These are phyloP conservation scores for Rhodomyrtus tomentosa DNA, from an alignment of 345 rosid species.

Conservation along the genomic window DNA sequence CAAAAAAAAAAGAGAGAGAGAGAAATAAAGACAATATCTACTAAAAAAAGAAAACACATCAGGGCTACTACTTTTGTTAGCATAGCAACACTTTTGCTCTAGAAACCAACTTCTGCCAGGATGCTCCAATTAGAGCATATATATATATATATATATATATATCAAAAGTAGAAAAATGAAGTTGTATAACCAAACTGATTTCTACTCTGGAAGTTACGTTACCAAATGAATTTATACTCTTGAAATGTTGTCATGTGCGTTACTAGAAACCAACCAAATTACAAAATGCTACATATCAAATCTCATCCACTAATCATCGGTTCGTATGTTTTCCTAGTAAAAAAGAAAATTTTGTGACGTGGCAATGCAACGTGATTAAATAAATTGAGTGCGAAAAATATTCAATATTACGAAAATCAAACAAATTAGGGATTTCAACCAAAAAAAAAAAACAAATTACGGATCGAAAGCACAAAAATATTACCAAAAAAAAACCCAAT, in stretches of 20 bases:
- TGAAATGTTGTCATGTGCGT: neutral
- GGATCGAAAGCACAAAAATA: neutral
- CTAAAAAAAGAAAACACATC: too few species aligned
- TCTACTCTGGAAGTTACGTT: too few species aligned
- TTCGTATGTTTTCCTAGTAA: neutral
- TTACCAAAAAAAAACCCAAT: neutral
- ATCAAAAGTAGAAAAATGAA: too few species aligned
- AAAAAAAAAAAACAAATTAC: too few species aligned
- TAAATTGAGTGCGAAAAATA: neutral
- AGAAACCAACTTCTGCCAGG: too few species aligned
- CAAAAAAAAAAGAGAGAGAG: neutral
- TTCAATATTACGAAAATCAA: neutral
- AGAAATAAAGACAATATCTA: fast-evolving
- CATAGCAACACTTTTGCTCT: too few species aligned
- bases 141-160: too few species aligned
- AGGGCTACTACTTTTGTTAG: too few species aligned
- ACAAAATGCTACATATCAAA: neutral
- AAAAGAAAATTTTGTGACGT: fast-evolving
- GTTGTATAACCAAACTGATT: too few species aligned
- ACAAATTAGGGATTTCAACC: neutral
- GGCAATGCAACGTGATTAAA: neutral
- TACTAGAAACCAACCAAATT: neutral
- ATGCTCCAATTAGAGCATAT: too few species aligned
- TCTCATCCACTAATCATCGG: neutral
- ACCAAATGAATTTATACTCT: too few species aligned